Percentiles rank a stretch among this genome's conserved stretches.
phyloP scores from a whole-genome alignment of 2,329 filamentous ascomycete species.

The Cladosporium sp. region DNA sequence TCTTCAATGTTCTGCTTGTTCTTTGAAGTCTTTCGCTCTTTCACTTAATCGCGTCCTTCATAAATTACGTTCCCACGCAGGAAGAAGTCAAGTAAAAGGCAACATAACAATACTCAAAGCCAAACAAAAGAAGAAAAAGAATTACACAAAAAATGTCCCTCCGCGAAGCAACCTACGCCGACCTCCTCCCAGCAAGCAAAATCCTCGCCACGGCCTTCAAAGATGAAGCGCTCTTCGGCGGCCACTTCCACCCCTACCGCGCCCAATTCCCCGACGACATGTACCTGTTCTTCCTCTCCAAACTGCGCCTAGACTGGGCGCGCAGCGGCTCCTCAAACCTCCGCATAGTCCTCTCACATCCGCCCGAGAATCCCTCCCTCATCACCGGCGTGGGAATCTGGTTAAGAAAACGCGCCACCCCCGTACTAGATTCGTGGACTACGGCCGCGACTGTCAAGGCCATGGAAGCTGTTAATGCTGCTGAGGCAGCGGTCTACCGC shows the following conservation, averaged over 20 bases:
- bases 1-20: too few relatives aligned
- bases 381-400: constrained; percentile 25
- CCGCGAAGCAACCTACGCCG: constrained; percentile 22
- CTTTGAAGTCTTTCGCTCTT: too few relatives aligned
- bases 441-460: constrained; percentile 11
- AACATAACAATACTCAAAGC: background rate
- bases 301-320: constrained; percentile 17
- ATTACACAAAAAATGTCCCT: constrained; percentile 18
- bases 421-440: constrained; percentile 3
- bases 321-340: constrained; percentile 11
- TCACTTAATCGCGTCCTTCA: too few relatives aligned
- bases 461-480: constrained; percentile 18
- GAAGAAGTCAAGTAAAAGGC: too few relatives aligned
- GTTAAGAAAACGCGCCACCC: constrained; percentile 17
- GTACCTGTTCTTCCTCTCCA: constrained; percentile 23
- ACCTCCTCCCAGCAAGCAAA: constrained; percentile 23
- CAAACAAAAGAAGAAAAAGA: background rate
- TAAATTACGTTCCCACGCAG: too few relatives aligned
- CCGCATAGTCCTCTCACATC: constrained; percentile 19
- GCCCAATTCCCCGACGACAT: constrained; percentile 23
- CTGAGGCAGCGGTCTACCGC: constrained; percentile 20
- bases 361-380: constrained; percentile 1
- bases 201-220: constrained; percentile 23
- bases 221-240: constrained; percentile 24
- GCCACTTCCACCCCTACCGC: constrained; percentile 22